Evolutionary conservation across 2,329 filamentous ascomycete genomes (phyloP), one percentile per base, ranked within the genome.

Genomic region (Aureobasidium subglaciale): DNA sequence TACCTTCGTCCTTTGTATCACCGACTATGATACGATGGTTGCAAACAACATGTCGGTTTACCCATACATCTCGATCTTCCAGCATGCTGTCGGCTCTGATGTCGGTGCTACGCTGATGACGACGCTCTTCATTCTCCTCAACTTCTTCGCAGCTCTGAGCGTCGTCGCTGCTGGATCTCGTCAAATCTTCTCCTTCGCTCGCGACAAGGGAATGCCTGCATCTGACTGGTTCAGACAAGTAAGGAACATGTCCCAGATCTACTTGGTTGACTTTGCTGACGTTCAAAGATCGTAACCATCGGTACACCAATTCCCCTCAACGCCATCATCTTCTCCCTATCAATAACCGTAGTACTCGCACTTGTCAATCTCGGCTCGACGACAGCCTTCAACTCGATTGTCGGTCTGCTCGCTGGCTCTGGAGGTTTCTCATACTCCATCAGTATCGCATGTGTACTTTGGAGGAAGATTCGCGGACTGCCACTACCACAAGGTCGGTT

Each of bases 141-240:
- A 67, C 5, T 66, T 66, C 60, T 68, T 67, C 61, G 64, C 61
- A 5, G 65, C 63, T 4, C 61, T 74, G 18, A 67, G 66, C 18
- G 68, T 67, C 2, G 24, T 52, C 78, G 71, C 72, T 30, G 67
- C 70, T 6, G 70, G 70, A 3, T 72, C 70, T 16, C 68, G 73
- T 13, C 71, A 75, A 67, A 61, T 69, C 2, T 76, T 64, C 56
- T 73, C 72, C 0, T 75, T 76, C 57, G 72, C 73, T 3, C 64
- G 71, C 13, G 71, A 73, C 58, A 64, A 69, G 16, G 71, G 68
- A 9, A 56, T 71, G 41, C 69, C 68, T 0, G 70, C 67, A 58
- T 65, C 65, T 24, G 49, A 53, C 3, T 66, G 64, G 65, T 63
- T 66, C 7, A 43, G 58, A 37, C 53, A 60, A 16, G 61, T 65